Conservation (phyloP, 805 yeast genomes). For the Lipomyces spencermartinsiae region DNA sequence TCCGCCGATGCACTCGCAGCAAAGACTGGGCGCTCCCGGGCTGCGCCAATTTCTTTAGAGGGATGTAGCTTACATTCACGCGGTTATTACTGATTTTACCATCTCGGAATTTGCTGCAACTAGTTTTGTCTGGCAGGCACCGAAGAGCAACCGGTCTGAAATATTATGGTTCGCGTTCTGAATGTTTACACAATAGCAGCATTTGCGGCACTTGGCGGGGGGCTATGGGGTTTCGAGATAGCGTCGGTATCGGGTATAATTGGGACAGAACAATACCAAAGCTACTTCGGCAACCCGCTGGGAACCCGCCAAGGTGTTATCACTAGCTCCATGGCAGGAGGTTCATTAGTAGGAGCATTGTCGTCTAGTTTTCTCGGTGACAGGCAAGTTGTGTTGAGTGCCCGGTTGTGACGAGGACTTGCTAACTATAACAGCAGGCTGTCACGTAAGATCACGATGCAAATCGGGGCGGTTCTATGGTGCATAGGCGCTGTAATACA, state of each 20-base stretch:
- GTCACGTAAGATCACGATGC: slow-evolving; percentile 23
- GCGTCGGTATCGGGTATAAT: neutral
- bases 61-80: too few species aligned
- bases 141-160: too few species aligned
- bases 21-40: too few species aligned
- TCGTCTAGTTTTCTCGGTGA: neutral
- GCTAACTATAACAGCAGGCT: too few species aligned
- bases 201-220: neutral
- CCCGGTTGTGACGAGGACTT: too few species aligned
- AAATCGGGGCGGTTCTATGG: slow-evolving; percentile 62
- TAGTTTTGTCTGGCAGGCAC: too few species aligned
- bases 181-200: slow-evolving; percentile 2
- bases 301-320: neutral
- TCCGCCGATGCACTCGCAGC: too few species aligned
- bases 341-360: neutral
- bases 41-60: too few species aligned
- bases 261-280: neutral
- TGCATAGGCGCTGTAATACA: slow-evolving; percentile 65
- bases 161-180: slow-evolving; percentile 30
- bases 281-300: neutral
- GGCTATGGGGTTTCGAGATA: neutral
- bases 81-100: too few species aligned
- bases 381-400: neutral
- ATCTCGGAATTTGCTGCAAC: too few species aligned
- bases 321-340: neutral